Base-by-base conservation (phyloP, 192 early-diverging fungal species). In the Dimargaris cristalligena region DNA sequence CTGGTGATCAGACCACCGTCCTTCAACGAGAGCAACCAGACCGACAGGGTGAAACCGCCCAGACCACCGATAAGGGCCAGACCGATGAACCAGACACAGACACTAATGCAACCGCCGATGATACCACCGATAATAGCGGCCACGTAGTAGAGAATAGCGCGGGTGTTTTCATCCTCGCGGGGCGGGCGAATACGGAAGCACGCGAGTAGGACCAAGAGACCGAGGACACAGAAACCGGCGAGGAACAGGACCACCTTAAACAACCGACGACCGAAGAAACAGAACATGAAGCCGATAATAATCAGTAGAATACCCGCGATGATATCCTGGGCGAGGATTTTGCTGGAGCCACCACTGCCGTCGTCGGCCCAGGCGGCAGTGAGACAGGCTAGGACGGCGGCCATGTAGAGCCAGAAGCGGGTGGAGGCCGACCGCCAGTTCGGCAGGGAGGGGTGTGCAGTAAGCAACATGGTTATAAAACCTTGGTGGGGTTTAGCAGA, bases 31-130 rank as follows among this genome's bases (percentile, higher is more conserved):
- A 89, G 77, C 33, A 90, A 63, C 75, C 82, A 86, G 38, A 86
- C 64, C 2, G 89, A 81, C 29, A 87, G 64, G 31, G 78, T 63
- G 68, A 84, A 91, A 61, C 92, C 92, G 38, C 81, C 76, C 46
- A 88, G 67, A 25, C 76, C 89, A 50, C 90, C 92, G 18, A 91
- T 64, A 18, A 87, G 65, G 57, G 84, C 80, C 34, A 91, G 68
- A 26, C 83, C 89, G 2, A 92, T 65, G 50, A 75, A 75, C 72
- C 77, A 80, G 58, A 85, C 74, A 64, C 82, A 89, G 31, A 80
- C 46, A 18, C 85, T 64, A 1, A 89, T 54, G 11, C 60, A 61
- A 52, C 89, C 92, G 44, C 75, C 75, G 11, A 90, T 16, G 9
- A 87, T 52, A 41, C 88, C 92, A 3, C 74, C 63, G 9, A 77